Percentiles rank a stretch among this genome's conserved stretches.
Conservation (phyloP, 148 eudicot species). For the Fagopyrum esculentum region DNA sequence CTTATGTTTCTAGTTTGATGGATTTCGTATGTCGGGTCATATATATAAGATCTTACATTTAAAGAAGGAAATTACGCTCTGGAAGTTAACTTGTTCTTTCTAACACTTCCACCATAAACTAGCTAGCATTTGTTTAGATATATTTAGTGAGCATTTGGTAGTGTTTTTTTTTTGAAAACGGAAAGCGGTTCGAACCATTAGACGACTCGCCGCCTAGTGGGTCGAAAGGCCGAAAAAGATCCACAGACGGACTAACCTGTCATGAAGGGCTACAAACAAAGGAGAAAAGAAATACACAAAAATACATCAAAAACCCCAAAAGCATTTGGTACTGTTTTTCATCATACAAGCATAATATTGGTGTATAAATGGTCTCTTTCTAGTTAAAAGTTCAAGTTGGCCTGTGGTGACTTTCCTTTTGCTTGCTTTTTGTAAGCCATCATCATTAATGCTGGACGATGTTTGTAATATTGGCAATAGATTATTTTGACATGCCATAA, state of each 20-base stretch:
- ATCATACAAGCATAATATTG: not conserved
- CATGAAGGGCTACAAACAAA: too few relatives aligned
- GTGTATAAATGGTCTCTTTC: not conserved
- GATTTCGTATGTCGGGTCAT: not conserved
- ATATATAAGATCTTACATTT: not conserved
- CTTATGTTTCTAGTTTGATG: too few relatives aligned
- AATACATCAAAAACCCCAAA: too few relatives aligned
- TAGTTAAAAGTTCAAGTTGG: not conserved
- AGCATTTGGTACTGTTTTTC: not conserved
- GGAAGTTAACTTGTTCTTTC: not conserved
- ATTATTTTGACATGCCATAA: not conserved
- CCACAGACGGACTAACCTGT: too few relatives aligned
- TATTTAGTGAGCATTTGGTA: not conserved
- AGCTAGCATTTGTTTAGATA: not conserved
- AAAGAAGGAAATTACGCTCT: not conserved
- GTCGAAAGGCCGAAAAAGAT: too few relatives aligned
- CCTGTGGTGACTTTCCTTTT: not conserved
- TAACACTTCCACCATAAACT: not conserved
- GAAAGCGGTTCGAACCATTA: too few relatives aligned
- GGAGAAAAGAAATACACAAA: too few relatives aligned
- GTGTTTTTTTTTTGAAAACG: too few relatives aligned
- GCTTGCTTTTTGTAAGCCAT: not conserved
- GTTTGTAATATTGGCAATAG: not conserved
- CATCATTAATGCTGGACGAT: not conserved
- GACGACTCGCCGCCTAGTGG: too few relatives aligned